These are phyloP conservation scores for Penicillium cosmopolitanum DNA, from an alignment of 495 filamentous ascomycete genomes.

Conservation along the genomic window DNA sequence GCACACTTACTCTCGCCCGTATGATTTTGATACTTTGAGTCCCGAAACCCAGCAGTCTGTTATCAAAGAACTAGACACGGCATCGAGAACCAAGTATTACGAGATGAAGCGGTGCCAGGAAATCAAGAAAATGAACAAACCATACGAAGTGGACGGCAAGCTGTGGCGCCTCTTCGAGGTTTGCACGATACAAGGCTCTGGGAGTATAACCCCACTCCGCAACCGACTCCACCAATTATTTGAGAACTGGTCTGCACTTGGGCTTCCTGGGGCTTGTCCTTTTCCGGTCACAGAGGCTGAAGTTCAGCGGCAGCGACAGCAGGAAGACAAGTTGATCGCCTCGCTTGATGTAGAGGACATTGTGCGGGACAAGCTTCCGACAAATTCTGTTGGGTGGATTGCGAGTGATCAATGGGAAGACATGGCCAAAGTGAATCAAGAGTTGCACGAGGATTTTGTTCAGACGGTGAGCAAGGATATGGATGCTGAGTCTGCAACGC, in stretches of 20 bases:
- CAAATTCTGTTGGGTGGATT: not conserved
- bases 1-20: not conserved
- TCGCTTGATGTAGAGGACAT: not conserved
- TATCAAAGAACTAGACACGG: not conserved
- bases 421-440: not conserved
- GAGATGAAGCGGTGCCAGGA: not conserved
- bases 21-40: not conserved
- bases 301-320: not conserved
- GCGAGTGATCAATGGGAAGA: not conserved
- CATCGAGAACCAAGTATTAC: not conserved
- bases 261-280: not conserved
- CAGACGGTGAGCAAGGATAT: conserved; percentile 2
- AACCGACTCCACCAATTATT: not conserved
- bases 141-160: not conserved
- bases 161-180: not conserved
- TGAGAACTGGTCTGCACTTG: not conserved
- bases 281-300: not conserved
- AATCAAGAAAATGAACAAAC: not conserved
- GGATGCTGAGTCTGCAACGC: not conserved
- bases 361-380: not conserved
- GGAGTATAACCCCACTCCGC: not conserved
- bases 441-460: not conserved
- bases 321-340: not conserved
- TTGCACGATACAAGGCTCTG: not conserved
- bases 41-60: not conserved